Percentiles rank a stretch among this genome's conserved stretches.
phyloP scores from a whole-genome alignment of 78 protist genomes.

The Guillardia theta region DNA sequence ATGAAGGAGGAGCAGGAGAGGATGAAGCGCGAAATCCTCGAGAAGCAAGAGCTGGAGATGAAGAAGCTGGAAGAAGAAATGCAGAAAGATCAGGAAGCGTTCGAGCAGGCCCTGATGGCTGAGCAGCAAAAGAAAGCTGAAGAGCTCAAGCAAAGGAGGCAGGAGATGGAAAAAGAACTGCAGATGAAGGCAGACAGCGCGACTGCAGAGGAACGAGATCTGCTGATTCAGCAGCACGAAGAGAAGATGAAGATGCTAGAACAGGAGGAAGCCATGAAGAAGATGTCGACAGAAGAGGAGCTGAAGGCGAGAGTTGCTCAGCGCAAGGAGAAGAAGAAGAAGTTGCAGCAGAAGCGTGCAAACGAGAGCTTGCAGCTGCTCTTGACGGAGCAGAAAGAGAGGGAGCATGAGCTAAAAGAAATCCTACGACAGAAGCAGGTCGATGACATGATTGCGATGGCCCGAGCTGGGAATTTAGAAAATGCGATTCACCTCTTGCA shows the following conservation, averaged over 20 bases:
- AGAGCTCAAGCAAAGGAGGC: background rate
- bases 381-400: no score
- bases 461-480: no score
- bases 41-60: background rate
- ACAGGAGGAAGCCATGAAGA: background rate
- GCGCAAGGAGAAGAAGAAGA: background rate
- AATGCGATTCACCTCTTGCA: no score
- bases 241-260: background rate
- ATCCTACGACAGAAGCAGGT: no score
- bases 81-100: background rate
- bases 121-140: background rate
- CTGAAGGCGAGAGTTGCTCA: background rate
- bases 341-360: background rate
- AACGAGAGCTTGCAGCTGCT: no score
- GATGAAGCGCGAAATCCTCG: background rate
- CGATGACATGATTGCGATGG: no score
- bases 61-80: conserved; percentile 10
- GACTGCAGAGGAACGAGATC: background rate
- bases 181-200: background rate
- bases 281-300: background rate
- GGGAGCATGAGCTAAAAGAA: no score
- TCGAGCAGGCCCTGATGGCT: background rate
- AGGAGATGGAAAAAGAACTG: background rate
- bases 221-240: background rate
- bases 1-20: background rate